phyloP scores from a whole-genome alignment of 1,139 yeast species.

The Pichia sp. region DNA sequence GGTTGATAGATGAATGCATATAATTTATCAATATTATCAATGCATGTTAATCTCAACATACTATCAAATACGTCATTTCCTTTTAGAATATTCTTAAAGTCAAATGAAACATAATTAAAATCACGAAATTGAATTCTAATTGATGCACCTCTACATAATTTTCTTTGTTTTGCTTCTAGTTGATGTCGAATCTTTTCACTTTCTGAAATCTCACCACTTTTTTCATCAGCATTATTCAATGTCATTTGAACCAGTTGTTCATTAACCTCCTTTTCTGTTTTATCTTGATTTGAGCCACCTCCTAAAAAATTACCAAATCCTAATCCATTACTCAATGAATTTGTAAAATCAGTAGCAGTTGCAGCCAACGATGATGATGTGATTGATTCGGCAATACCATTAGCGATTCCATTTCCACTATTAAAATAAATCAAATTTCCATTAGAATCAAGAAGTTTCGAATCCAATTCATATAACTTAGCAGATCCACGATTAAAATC shows the following conservation, averaged over 20 bases:
- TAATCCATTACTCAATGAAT: slow-evolving; percentile 12
- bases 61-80: slow-evolving; percentile 72
- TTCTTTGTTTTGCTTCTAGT: slow-evolving; percentile 5
- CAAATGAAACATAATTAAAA: slow-evolving; percentile 78
- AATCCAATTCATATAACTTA: slow-evolving; percentile 17
- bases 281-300: not conserved
- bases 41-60: slow-evolving; percentile 58
- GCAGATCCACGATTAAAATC: slow-evolving; percentile 54
- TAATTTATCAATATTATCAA: slow-evolving; percentile 48
- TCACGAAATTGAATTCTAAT: slow-evolving; percentile 78
- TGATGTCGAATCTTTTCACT: slow-evolving; percentile 4
- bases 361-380: slow-evolving; percentile 3
- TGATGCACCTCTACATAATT: slow-evolving; percentile 46
- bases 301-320: slow-evolving; percentile 1
- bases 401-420: not conserved
- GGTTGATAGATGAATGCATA: slow-evolving; percentile 70
- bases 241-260: not conserved
- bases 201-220: not conserved
- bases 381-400: slow-evolving; percentile 6
- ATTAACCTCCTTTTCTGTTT: not conserved
- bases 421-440: not conserved
- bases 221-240: not conserved
- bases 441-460: not conserved
- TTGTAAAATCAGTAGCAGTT: slow-evolving; percentile 11
- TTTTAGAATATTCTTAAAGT: slow-evolving; percentile 52